Conservation (phyloP, 2,329 filamentous ascomycete genomes). For the Neopestalotiopsis clavispora region DNA sequence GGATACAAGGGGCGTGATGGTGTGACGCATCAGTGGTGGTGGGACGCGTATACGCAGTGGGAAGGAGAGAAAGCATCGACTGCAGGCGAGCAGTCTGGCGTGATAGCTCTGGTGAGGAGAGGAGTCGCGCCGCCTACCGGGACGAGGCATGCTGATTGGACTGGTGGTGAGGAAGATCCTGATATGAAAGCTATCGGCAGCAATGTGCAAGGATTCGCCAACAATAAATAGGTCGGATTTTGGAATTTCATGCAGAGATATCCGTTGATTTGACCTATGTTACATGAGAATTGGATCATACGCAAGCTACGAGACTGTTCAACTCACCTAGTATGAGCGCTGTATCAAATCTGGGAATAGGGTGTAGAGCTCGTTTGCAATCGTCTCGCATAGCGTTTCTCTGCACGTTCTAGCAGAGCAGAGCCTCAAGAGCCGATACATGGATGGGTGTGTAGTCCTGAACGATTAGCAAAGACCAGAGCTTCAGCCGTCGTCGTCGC, state of each 20-base stretch:
- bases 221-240: constrained; percentile 12
- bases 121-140: constrained; percentile 22
- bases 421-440: too few species aligned
- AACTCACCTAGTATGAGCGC: too few species aligned
- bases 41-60: constrained; percentile 50
- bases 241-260: background rate
- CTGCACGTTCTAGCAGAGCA: too few species aligned
- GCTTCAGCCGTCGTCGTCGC: constrained; percentile 59
- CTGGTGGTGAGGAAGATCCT: constrained; percentile 16
- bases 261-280: too few species aligned
- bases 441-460: background rate
- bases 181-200: constrained; percentile 23
- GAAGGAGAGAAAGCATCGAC: constrained; percentile 19
- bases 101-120: constrained; percentile 20
- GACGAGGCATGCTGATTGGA: constrained; percentile 12
- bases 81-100: background rate
- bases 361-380: too few species aligned
- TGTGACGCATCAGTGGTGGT: constrained; percentile 58
- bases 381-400: too few species aligned
- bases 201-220: constrained; percentile 24
- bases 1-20: constrained; percentile 56
- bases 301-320: too few species aligned
- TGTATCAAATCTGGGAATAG: too few species aligned
- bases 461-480: background rate
- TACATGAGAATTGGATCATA: too few species aligned